Percentiles rank a stretch among this genome's conserved stretches.
These are phyloP conservation scores for Pleodorina starrii DNA, from an alignment of 139 green algal species.

Conservation along the genomic window DNA sequence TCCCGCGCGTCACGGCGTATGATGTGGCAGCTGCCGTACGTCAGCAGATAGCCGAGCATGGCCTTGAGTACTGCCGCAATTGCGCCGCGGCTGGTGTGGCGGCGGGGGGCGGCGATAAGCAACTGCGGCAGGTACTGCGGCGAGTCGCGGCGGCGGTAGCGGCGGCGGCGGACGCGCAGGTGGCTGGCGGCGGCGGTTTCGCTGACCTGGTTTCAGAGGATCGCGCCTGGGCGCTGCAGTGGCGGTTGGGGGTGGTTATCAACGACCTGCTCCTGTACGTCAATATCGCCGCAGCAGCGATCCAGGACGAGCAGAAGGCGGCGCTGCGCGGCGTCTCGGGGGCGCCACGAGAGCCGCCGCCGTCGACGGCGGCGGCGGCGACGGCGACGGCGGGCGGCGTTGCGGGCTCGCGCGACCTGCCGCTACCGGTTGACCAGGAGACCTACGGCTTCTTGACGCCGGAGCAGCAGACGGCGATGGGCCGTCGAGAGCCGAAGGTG, in stretches of 20 bases:
- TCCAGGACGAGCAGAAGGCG: constrained; percentile 6
- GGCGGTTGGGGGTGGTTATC: constrained; percentile 15
- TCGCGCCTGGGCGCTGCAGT: background rate
- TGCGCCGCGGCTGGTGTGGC: background rate
- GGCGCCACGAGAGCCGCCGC: background rate
- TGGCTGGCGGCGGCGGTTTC: no score
- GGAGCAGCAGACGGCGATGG: background rate
- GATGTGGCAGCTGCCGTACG: constrained; percentile 34
- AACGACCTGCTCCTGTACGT: constrained; percentile 28
- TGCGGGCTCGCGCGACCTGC: background rate
- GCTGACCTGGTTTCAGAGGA: background rate
- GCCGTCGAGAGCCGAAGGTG: background rate
- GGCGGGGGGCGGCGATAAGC: background rate
- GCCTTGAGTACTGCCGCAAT: background rate
- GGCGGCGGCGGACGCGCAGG: background rate
- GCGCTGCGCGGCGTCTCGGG: constrained; percentile 6
- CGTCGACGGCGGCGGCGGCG: background rate
- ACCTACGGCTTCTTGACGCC: background rate
- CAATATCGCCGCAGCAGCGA: background rate
- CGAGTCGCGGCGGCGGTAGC: background rate
- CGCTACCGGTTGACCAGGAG: background rate
- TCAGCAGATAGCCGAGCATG: background rate
- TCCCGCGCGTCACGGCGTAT: background rate
- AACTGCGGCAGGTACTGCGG: background rate
- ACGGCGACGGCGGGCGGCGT: background rate